Percentiles rank a stretch among this genome's conserved stretches.
Evolutionary conservation across 352 stramenopile genomes (phyloP).

Genomic region (Phytopythium sindhum): DNA sequence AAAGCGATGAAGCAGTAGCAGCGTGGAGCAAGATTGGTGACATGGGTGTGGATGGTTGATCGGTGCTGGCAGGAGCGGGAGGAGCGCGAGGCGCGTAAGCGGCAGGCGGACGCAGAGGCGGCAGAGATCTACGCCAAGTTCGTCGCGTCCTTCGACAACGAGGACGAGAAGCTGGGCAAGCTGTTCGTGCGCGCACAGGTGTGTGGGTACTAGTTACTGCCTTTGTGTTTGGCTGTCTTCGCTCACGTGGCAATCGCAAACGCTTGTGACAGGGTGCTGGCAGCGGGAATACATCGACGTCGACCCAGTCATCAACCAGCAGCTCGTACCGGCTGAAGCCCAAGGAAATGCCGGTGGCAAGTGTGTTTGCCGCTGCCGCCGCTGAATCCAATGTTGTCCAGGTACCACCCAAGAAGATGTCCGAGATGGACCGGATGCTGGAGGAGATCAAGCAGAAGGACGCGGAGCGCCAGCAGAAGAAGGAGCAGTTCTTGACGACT

Average conservation of each 20-base stretch:
- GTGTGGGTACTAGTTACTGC: neutral
- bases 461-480: slow-evolving; percentile 14
- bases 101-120: slow-evolving; percentile 80
- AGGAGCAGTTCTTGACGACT: slow-evolving; percentile 10
- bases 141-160: slow-evolving; percentile 86
- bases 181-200: slow-evolving; percentile 51
- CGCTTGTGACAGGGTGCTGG: neutral
- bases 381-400: neutral
- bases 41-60: neutral
- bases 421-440: slow-evolving; percentile 68
- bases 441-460: slow-evolving; percentile 72
- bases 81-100: slow-evolving; percentile 80
- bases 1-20: too few species aligned
- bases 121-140: slow-evolving; percentile 88
- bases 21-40: too few species aligned
- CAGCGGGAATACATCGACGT: neutral
- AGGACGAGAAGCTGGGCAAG: slow-evolving; percentile 58
- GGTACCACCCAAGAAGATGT: slow-evolving; percentile 28
- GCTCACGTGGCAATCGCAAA: neutral
- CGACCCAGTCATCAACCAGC: neutral
- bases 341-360: slow-evolving; percentile 4
- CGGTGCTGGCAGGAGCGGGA: slow-evolving; percentile 45
- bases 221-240: neutral
- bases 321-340: slow-evolving; percentile 40
- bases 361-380: neutral